Evolutionary conservation across 257 asterid genomes (phyloP), one percentile per base, ranked within the genome.

Genomic region (Solanum pinnatisectum): DNA sequence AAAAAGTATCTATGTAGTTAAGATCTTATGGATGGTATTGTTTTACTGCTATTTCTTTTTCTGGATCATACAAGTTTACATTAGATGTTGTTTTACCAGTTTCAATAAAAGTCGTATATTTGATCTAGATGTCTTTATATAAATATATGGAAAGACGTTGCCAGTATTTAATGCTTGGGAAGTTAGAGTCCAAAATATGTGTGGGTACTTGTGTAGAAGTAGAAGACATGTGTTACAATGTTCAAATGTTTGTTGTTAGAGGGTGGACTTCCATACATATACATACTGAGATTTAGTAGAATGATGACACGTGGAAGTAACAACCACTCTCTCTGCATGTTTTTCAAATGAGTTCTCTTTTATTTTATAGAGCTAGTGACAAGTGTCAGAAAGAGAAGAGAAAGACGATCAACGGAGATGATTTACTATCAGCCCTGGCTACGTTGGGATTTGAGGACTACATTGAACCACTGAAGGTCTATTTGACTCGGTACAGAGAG

Each of bases 361-460:
- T 44, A 87, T 79, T 65, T 88, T 39, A 71, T 56, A 94, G 98
- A 84, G 98, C 95, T 12, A 92, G 94, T 63, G 96, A 94, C 37
- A 93, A 92, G 90, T 92, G 96, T 81, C 95, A 91, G 77, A 92
- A 89, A 84, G 95, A 94, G 93, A 93, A 94, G 90, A 92, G 96
- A 87, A 94, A 94, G 91, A 94, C 96, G 7, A 89, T 94, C 37
- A 94, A 92, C 40, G 96, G 96, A 72, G 95, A 94, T 89, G 96
- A 94, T 93, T 87, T 94, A 90, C 60, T 94, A 70, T 92, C 92
- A 91, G 94, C 96, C 52, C 90, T 94, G 94, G 94, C 93, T 67
- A 94, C 94, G 85, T 87, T 94, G 89, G 96, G 96, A 27, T 94
- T 94, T 39, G 94, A 92, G 87, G 95, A 93, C 6, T 94, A 93